A percentile compares a stretch with the other conserved stretches of the same genome.
phyloP scores from a whole-genome alignment of 2,329 filamentous ascomycete genomes.

The Penicillium brasilianum region DNA sequence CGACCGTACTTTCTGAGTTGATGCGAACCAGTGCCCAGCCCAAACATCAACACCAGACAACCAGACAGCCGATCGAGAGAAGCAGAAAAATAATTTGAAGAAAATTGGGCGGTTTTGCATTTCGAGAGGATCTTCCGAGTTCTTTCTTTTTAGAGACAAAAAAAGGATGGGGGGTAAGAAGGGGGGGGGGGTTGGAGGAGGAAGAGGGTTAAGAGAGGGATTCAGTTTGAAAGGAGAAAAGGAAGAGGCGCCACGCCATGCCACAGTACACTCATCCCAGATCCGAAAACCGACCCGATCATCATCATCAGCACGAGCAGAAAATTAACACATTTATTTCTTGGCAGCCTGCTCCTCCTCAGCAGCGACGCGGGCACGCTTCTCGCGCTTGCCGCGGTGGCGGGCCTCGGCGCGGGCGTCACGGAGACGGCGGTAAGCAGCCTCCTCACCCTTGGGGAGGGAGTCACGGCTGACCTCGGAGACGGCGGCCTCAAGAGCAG shows the following conservation, averaged over 20 bases:
- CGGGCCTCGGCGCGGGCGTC: constrained; percentile 82
- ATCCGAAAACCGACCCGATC: constrained; percentile 46
- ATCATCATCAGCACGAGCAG: constrained; percentile 44
- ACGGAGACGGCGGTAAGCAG: constrained; percentile 86
- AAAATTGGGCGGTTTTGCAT: constrained; percentile 42
- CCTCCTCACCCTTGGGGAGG: constrained; percentile 78
- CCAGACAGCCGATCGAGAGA: not conserved
- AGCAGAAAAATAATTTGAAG: constrained; percentile 24
- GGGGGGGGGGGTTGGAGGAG: constrained; percentile 19
- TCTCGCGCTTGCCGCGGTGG: constrained; percentile 82
- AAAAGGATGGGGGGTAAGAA: constrained; percentile 22
- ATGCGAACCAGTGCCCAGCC: not conserved
- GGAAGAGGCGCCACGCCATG: constrained; percentile 45
- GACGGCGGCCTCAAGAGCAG: constrained; percentile 62
- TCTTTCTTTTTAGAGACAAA: constrained; percentile 44
- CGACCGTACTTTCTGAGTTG: not conserved
- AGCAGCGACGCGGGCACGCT: constrained; percentile 85
- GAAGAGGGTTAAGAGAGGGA: constrained; percentile 23
- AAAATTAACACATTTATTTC: constrained; percentile 52
- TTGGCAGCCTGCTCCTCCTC: constrained; percentile 66
- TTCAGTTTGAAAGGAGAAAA: constrained; percentile 33
- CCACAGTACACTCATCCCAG: constrained; percentile 43
- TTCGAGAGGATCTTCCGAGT: constrained; percentile 44
- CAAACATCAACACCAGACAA: constrained; percentile 14
- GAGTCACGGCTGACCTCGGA: constrained; percentile 81